Evolutionary conservation across 2,329 filamentous ascomycete genomes (phyloP).

Genomic region (Cladosporium oxysporum): DNA sequence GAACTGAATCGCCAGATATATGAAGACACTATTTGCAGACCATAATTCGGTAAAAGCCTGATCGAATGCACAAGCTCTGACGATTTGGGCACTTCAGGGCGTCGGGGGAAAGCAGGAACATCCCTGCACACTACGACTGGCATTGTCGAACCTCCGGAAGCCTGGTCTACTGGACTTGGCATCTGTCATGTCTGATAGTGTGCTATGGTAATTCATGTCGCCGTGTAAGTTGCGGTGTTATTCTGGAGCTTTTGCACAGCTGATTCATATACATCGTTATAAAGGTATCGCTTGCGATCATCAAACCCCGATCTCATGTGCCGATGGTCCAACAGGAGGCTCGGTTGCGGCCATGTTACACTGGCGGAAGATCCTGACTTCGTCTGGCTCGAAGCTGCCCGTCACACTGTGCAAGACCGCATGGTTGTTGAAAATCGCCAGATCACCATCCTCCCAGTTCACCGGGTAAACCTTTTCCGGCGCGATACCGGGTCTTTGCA

Average conservation of each 20-base stretch:
- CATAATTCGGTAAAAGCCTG: neutral
- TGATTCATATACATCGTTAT: neutral
- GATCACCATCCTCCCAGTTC: constrained; percentile 75
- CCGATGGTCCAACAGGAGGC: constrained; percentile 55
- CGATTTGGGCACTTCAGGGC: neutral
- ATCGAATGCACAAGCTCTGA: neutral
- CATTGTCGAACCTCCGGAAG: too few species aligned
- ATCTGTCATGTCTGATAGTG: neutral
- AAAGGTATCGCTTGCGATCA: neutral
- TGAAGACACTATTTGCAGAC: neutral
- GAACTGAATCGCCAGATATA: neutral
- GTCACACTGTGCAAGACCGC: constrained; percentile 75
- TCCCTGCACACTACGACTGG: neutral
- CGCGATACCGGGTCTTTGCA: constrained; percentile 73
- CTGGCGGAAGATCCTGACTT: constrained; percentile 74
- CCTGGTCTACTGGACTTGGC: neutral
- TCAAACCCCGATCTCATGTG: neutral
- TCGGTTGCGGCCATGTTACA: constrained; percentile 74
- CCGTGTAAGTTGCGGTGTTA: neutral
- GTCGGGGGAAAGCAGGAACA: neutral
- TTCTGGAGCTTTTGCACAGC: neutral
- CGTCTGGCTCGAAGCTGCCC: constrained; percentile 70
- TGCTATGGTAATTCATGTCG: neutral
- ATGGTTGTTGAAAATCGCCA: constrained; percentile 78
- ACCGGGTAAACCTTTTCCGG: constrained; percentile 70